Percentiles rank a stretch among this genome's conserved stretches.
Conservation (phyloP, 1,284 basidiomycete species). For the Cutaneotrichosporon spelunceum region DNA sequence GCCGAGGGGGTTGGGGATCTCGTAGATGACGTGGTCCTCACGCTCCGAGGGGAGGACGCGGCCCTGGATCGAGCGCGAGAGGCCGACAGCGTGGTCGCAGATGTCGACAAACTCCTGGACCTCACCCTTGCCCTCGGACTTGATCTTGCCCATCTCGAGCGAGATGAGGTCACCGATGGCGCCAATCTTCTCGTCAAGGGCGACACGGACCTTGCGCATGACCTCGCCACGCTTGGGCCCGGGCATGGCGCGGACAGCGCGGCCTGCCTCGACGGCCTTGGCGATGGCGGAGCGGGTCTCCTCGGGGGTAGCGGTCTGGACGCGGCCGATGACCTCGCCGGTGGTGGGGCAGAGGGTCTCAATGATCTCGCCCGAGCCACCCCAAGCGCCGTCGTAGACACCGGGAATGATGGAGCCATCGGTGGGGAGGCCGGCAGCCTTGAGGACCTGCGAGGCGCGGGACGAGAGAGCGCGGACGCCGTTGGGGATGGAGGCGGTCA, state of each 20-base stretch:
- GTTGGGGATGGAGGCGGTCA: constrained; percentile 5
- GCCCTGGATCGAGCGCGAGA: constrained; percentile 89
- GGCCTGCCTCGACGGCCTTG: constrained; percentile 57
- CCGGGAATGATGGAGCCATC: constrained; percentile 31
- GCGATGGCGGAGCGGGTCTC: constrained; percentile 33
- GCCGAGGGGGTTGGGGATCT: constrained; percentile 86
- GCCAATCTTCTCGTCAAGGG: constrained; percentile 74
- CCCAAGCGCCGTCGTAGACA: constrained; percentile 46
- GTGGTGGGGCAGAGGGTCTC: constrained; percentile 43
- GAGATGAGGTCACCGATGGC: constrained; percentile 69
- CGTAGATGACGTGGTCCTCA: constrained; percentile 83
- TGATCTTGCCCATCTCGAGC: constrained; percentile 87
- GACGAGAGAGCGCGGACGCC: constrained; percentile 34
- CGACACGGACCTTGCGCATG: constrained; percentile 78
- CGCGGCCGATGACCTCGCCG: constrained; percentile 41
- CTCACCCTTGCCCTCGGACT: constrained; percentile 86
- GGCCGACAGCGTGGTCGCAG: constrained; percentile 69
- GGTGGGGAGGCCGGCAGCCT: constrained; percentile 36
- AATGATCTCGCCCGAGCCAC: constrained; percentile 38
- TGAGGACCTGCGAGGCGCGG: constrained; percentile 34
- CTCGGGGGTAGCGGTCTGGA: constrained; percentile 36
- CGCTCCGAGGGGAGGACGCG: constrained; percentile 78
- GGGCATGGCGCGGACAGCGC: constrained; percentile 69
- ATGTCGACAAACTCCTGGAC: constrained; percentile 82
- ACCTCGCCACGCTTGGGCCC: constrained; percentile 85